Evolutionary conservation across 1,139 yeast species (phyloP).

Genomic region (Hemisphaericaspora lyxosophila): DNA sequence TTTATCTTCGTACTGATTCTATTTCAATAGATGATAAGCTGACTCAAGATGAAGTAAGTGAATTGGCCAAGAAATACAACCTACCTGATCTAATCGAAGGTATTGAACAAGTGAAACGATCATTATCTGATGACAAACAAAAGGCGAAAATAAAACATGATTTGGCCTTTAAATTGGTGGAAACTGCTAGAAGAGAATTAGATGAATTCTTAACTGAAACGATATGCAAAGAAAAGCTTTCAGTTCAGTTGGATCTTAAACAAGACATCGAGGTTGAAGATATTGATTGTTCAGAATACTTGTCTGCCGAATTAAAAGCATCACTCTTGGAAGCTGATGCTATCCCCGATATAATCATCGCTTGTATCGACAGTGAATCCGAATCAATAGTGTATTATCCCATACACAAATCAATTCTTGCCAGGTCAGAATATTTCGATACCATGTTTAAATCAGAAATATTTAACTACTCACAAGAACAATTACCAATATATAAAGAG

Average conservation of each 20-base stretch:
- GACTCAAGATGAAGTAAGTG: constrained; percentile 27
- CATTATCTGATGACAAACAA: constrained; percentile 22
- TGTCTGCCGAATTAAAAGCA: constrained; percentile 18
- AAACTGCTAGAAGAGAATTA: constrained; percentile 48
- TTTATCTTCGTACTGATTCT: constrained; percentile 47
- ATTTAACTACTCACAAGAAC: constrained; percentile 22
- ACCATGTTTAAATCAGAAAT: constrained; percentile 59
- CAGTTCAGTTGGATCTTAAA: constrained; percentile 13
- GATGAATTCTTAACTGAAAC: constrained; percentile 34
- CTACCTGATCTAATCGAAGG: constrained; percentile 37
- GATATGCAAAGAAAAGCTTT: constrained; percentile 32
- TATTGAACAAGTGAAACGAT: constrained; percentile 20
- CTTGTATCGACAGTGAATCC: constrained; percentile 32
- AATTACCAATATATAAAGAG: constrained; percentile 18
- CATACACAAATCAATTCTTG: constrained; percentile 59
- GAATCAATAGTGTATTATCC: constrained; percentile 49
- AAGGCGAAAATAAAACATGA: constrained; percentile 45
- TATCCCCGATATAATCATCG: constrained; percentile 51
- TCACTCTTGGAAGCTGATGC: constrained; percentile 25
- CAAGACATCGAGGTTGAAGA: constrained; percentile 34
- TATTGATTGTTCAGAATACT: constrained; percentile 21
- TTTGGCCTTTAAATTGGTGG: constrained; percentile 44
- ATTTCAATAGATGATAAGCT: constrained; percentile 23
- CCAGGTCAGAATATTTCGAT: constrained; percentile 63
- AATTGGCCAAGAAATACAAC: constrained; percentile 33